phyloP scores from a whole-genome alignment of 2,329 filamentous ascomycete species.

The Pseudovirgaria hyperparasitica region DNA sequence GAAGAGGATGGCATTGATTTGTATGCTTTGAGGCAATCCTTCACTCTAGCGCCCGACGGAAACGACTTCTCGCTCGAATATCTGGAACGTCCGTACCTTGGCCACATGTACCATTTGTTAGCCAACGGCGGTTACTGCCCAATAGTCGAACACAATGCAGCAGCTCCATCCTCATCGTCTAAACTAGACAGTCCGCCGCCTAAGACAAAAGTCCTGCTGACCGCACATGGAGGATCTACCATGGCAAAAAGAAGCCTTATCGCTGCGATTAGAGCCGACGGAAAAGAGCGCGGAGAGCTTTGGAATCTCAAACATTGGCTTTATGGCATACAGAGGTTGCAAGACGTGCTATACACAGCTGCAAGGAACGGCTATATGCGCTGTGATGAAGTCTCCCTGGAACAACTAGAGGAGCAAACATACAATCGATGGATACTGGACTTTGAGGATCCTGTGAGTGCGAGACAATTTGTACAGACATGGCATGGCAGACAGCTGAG shows the following conservation, averaged over 20 bases:
- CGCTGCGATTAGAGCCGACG: background rate
- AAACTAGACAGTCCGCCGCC: slow-evolving; percentile 20
- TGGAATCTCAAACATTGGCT: background rate
- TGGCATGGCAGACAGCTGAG: slow-evolving; percentile 43
- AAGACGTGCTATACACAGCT: slow-evolving; percentile 2
- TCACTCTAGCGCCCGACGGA: slow-evolving; percentile 30
- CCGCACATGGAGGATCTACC: slow-evolving; percentile 14
- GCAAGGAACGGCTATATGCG: background rate
- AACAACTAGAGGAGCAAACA: slow-evolving; percentile 10
- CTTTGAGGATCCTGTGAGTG: slow-evolving; percentile 42
- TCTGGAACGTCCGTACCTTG: slow-evolving; percentile 25
- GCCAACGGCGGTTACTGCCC: slow-evolving; percentile 19
- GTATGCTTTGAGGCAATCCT: slow-evolving; percentile 28
- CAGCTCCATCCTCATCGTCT: slow-evolving; percentile 15
- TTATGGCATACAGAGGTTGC: background rate
- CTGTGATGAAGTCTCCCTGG: slow-evolving; percentile 5
- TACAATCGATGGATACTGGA: slow-evolving; percentile 40
- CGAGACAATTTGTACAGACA: slow-evolving; percentile 36
- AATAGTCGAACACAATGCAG: slow-evolving; percentile 13
- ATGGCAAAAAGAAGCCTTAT: slow-evolving; percentile 12
- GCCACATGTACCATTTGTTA: slow-evolving; percentile 24
- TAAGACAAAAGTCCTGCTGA: slow-evolving; percentile 17
- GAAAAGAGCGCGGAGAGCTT: background rate
- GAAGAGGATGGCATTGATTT: slow-evolving; percentile 35
- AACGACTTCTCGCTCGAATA: slow-evolving; percentile 13